Evolutionary conservation across 148 eudicot species (phyloP), one percentile per base, ranked within the genome.

Genomic region (Arbutus unedo): DNA sequence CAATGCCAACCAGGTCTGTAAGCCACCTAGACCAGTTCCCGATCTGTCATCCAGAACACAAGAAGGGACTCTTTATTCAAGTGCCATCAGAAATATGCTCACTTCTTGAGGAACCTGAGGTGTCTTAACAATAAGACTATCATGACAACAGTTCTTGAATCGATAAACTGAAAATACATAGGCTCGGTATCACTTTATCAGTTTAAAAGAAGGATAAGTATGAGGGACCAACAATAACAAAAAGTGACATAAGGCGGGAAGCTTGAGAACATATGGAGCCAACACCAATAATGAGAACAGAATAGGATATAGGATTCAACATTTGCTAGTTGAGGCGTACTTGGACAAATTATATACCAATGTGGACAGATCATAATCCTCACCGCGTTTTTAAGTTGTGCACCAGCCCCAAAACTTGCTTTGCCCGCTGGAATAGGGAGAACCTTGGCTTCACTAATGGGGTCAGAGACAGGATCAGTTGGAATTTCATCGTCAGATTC

Each of bases 11-110:
- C 21, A 91, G 93, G 74, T 93, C 96, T 38, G 89, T 88, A 50
- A 96, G 90, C 92, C 93, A 92, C 85, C 98, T 94, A 64, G 94
- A 93, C 99, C 99, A 96, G 88, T 92, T 94, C 81, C 99, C 99
- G 76, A 96, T 89, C 99, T 96, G 95, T 84, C 55, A 64, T 72
- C 49, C 60, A 86, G 74, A 76, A 80, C 25, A 60, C 23, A 51
- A 60, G 38, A 49, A 81, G 14, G 18, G 41, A 66, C 21, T 15
- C 53, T 4, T 73, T 57, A 62, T 15, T 56, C 60, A 15, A 76
- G 48, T n/a, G 43, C 45, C 5, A 74, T 76, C 64, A 64, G 74
- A 66, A 25, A 66, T 25, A 31, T 66, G 71, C 44, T 25, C 71
- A 13, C 44, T 66, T 31, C 71, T 66, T 66, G 44, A 66, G 71